Conservation (phyloP, 345 rosid genomes). For the Rhizophora mangle region DNA sequence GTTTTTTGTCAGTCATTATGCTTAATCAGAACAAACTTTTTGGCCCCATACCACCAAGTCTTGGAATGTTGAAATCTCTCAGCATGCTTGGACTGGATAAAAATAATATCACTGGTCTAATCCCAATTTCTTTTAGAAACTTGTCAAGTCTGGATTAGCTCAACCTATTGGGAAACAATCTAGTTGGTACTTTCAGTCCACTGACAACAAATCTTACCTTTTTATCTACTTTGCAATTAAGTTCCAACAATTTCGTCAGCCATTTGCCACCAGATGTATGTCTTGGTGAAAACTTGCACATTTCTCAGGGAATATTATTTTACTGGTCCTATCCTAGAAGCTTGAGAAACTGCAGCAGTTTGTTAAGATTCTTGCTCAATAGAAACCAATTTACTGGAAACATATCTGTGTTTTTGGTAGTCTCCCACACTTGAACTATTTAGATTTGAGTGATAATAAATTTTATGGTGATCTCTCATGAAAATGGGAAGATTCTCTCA, state of each 20-base stretch:
- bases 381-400: conserved; percentile 32
- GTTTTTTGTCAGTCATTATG: background rate
- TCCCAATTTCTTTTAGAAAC: conserved; percentile 4
- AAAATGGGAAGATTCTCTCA: conserved; percentile 29
- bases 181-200: background rate
- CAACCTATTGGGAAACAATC: too few relatives aligned
- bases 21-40: background rate
- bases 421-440: conserved; percentile 19
- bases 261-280: conserved; percentile 23
- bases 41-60: too few relatives aligned
- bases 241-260: conserved; percentile 25
- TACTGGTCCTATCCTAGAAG: conserved; percentile 26
- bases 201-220: conserved; percentile 22
- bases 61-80: background rate
- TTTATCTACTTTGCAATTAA: conserved; percentile 15
- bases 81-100: too few relatives aligned
- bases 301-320: conserved; percentile 23
- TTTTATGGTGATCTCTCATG: conserved; percentile 33
- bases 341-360: conserved; percentile 31
- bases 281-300: conserved; percentile 19
- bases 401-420: conserved; percentile 23
- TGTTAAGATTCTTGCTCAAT: conserved; percentile 26
- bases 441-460: conserved; percentile 32
- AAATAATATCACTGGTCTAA: background rate
- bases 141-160: background rate